Evolutionary conservation across 2,329 filamentous ascomycete genomes (phyloP).

Genomic region (Cordyceps farinosa): DNA sequence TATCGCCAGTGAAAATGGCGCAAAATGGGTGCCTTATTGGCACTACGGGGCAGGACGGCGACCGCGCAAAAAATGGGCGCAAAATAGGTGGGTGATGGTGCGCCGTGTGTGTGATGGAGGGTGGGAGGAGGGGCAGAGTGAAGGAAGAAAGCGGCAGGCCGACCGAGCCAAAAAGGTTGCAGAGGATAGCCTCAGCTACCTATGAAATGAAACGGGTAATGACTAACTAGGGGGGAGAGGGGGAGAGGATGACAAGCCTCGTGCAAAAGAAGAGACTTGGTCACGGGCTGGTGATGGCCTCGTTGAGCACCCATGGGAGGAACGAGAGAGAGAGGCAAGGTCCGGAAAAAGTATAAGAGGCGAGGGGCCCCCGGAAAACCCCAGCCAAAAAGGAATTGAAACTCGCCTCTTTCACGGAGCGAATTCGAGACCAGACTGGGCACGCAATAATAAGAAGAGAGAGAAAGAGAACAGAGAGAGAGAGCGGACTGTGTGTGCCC

Average conservation of each 20-base stretch:
- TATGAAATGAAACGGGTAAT: background rate
- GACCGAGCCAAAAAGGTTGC: background rate
- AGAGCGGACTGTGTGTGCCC: background rate
- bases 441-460: background rate
- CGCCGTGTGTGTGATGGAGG: conserved; percentile 17
- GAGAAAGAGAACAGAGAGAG: background rate
- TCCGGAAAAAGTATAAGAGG: conserved; percentile 34
- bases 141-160: background rate
- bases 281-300: conserved; percentile 15
- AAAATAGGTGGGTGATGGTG: conserved; percentile 13
- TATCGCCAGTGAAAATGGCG: conserved; percentile 12
- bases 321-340: background rate
- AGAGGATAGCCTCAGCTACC: conserved; percentile 3
- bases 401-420: conserved; percentile 17
- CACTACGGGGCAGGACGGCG: background rate
- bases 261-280: background rate
- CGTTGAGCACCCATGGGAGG: background rate
- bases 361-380: conserved; percentile 20
- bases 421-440: conserved; percentile 10
- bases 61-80: conserved; percentile 1
- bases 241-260: conserved; percentile 5
- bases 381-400: conserved; percentile 15
- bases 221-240: background rate
- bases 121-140: conserved; percentile 15
- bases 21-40: conserved; percentile 10